Percentiles rank a stretch among this genome's conserved stretches.
Evolutionary conservation across 805 yeast genomes (phyloP).

Genomic region (Saccharomycopsis fodiens): DNA sequence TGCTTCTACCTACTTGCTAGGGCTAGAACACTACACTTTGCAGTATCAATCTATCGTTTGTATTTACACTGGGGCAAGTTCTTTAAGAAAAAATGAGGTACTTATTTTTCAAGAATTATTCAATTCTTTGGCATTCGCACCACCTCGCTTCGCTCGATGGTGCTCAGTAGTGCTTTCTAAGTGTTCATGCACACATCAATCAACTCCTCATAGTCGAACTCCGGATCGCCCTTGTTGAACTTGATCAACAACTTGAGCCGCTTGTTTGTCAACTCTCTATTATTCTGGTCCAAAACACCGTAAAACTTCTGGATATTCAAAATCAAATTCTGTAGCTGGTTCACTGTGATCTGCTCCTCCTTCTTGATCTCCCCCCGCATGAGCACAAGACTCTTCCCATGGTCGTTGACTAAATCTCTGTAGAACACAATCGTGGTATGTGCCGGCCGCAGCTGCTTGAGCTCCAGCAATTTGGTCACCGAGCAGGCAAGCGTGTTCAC

Average conservation of each 20-base stretch:
- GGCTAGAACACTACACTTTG: too few species aligned
- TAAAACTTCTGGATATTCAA: slow-evolving; percentile 20
- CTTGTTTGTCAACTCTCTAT: slow-evolving; percentile 8
- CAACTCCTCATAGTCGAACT: slow-evolving; percentile 15
- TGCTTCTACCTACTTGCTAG: too few species aligned
- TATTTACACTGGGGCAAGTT: too few species aligned
- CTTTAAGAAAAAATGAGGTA: not conserved
- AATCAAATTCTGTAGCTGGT: slow-evolving; percentile 14
- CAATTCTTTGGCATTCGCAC: not conserved
- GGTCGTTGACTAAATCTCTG: slow-evolving; percentile 8
- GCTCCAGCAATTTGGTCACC: slow-evolving; percentile 13
- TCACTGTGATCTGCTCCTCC: slow-evolving; percentile 1
- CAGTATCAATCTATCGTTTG: too few species aligned
- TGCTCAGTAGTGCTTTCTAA: not conserved
- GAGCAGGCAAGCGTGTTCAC: slow-evolving; percentile 1
- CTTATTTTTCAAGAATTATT: not conserved
- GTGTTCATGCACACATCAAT: slow-evolving; percentile 17
- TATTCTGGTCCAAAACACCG: slow-evolving; percentile 14
- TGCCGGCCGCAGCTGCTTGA: slow-evolving; percentile 11
- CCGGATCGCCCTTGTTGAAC: slow-evolving; percentile 14
- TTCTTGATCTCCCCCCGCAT: slow-evolving; percentile 20
- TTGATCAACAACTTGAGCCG: slow-evolving; percentile 11
- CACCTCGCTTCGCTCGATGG: not conserved
- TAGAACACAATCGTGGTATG: slow-evolving; percentile 18
- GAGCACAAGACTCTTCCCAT: slow-evolving; percentile 9